A percentile compares a stretch with the other conserved stretches of the same genome.
These are phyloP conservation scores for Nymphaea thermarum DNA, from an alignment of 164 flowering plant genomes.

Conservation along the genomic window DNA sequence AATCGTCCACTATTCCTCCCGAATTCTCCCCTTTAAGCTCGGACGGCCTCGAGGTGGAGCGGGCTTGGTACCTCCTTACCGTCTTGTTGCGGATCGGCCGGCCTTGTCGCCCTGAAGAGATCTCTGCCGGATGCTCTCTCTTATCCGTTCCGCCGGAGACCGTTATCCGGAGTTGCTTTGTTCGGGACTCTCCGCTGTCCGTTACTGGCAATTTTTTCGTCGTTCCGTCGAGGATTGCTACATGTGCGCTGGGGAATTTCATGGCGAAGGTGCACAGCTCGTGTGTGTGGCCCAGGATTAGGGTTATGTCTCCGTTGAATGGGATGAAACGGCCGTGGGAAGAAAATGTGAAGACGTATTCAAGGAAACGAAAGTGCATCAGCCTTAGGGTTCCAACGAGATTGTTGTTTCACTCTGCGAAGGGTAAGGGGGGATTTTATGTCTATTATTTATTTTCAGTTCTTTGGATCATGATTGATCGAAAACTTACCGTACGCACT, in stretches of 20 bases:
- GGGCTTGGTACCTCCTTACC: conserved; percentile 25
- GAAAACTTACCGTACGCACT: no score
- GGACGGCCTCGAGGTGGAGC: conserved; percentile 10
- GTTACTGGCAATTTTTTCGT: conserved; percentile 15
- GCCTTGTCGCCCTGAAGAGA: conserved; percentile 20
- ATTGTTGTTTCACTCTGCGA: conserved; percentile 3
- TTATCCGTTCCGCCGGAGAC: conserved; percentile 17
- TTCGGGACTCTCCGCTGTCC: conserved; percentile 31
- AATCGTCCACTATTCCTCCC: background rate
- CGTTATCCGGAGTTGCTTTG: conserved; percentile 24
- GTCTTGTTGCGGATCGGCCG: conserved; percentile 21
- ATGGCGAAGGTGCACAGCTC: background rate
- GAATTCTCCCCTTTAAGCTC: background rate
- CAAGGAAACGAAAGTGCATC: conserved; percentile 30
- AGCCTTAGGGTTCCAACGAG: conserved; percentile 12
- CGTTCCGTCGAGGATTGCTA: conserved; percentile 12
- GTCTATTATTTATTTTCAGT: no score
- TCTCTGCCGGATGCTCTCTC: conserved; percentile 19
- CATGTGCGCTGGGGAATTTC: conserved; percentile 11
- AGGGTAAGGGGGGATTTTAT: conserved; percentile 9
- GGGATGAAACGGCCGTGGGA: conserved; percentile 5
- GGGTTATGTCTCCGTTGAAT: conserved; percentile 3
- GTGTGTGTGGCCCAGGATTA: conserved; percentile 8
- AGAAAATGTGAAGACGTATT: conserved; percentile 13
- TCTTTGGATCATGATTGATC: no score